Base-by-base conservation (phyloP, 441 rosid species). In the Mallotus japonicus region DNA sequence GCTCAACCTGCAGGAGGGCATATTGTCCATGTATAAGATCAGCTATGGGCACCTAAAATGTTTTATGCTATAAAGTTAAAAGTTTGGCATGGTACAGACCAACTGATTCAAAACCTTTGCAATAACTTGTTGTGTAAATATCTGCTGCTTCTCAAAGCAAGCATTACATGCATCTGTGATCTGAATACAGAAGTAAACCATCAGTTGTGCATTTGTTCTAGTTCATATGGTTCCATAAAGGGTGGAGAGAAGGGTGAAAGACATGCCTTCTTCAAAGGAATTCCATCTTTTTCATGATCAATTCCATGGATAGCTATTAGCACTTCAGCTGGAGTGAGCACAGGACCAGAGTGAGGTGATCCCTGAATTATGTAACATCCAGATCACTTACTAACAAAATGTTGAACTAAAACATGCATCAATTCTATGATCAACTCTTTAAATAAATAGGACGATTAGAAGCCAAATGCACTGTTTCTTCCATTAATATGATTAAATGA, bases 91-190 rank as follows among this genome's bases (percentile, higher is more conserved):
- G 73, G 71, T 73, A 83, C 87, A 73, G 60, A 96, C 99, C 99
- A 96, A 82, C 73, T 96, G 99, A 89, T 96, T 93, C 85, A 96
- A 82, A 79, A 93, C 99, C 75, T 95, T 84, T 6, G 99, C 99
- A 69, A 96, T 86, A 83, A 96, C 96, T 86, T 88, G 98, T 77
- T 93, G 99, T 62, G 97, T 93, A 79, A 93, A 96, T 77, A 83
- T 87, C 69, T 92, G 89, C 22, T 91, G 85, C 73, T 89, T 97
- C 81, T 92, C 97, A 83, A 93, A 96, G 82, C 98, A 96, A 77
- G 92, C 85, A 81, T 92, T 96, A 75, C 98, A 96, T 77, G 98
- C 98, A 84, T 92, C 99, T 51, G 93, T 96, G 72, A 96, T 85
- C 98, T 96, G 91, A 58, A 73, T 71, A 79, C 50, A 78, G 60